A percentile compares a stretch with the other conserved stretches of the same genome.
Conservation (phyloP, 139 green algal species). For the Micromonas pusilla region DNA sequence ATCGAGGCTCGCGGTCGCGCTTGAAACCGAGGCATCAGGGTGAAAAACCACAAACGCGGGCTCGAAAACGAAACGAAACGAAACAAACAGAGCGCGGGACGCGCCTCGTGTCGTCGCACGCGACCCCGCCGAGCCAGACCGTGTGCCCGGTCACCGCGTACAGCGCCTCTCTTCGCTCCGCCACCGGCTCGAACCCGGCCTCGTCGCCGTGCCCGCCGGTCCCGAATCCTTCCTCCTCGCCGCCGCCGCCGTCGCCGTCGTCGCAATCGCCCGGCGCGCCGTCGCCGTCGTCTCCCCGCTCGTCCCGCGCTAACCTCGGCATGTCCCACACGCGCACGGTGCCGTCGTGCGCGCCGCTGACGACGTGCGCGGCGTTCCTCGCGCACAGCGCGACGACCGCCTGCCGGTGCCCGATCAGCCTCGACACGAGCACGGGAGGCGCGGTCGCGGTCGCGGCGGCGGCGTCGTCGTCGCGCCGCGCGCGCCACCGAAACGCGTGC, state of each 20-base stretch:
- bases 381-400: background rate
- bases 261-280: background rate
- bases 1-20: no score
- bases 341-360: slow-evolving; percentile 1
- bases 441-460: background rate
- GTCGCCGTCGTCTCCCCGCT: background rate
- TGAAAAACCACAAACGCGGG: no score
- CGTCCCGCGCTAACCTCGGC: background rate
- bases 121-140: slow-evolving; percentile 1
- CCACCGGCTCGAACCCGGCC: no score
- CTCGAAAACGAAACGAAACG: no score
- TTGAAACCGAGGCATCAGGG: no score
- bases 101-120: background rate
- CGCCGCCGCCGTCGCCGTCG: background rate
- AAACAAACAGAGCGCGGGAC: no score
- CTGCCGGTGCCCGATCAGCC: background rate
- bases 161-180: background rate
- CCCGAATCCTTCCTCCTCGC: background rate
- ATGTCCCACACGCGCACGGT: slow-evolving; percentile 12
- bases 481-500: no score
- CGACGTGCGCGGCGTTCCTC: background rate
- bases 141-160: slow-evolving; percentile 16
- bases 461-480: background rate
- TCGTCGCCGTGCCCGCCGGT: no score
- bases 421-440: background rate